Evolutionary conservation across 1,284 basidiomycete species (phyloP), one percentile per base, ranked within the genome.

Genomic region (Sporisorium iseilematis-ciliati): DNA sequence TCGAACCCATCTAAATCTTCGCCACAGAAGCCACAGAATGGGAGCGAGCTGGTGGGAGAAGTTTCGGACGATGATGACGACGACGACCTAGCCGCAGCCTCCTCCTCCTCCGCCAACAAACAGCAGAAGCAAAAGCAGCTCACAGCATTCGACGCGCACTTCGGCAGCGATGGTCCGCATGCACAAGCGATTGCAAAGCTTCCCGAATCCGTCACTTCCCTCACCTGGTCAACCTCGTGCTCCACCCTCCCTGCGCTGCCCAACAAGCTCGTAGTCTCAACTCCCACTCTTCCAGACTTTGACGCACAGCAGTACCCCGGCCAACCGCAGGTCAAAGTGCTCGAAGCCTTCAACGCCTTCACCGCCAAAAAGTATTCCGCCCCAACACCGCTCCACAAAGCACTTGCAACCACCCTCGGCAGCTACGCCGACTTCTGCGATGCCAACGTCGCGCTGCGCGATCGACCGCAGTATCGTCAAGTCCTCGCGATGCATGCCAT

Each of bases 401-500:
- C 74, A 4, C 67, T 82, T 20, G 55, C 78, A 4, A 57, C 63
- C 23, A 49, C 57, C 2, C 49, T 85, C 0, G 78, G 75, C 41
- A 66, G 56, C 57, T 83, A 82, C 59, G 62, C 51, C 40, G 81
- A 84, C 59, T 51, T 84, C 1, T 73, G 75, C 57, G 73, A 84
- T 63, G 65, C 76, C 38, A 64, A 69, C 33, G 59, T 80, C 4
- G 20, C 68, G 3, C 64, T 77, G 6, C 45, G 55, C 5, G 64
- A 78, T 21, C 76, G 73, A 11, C 46, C 56, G 8, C 59, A 71
- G 31, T 64, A 71, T 21, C 68, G 81, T 23, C 51, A 76, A 25
- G 63, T 64, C 4, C 38, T 78, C 7, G 76, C 78, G 12, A 72
- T 78, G 71, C 82, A 83, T 45, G 70, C 78, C 53, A 76, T 82